A percentile compares a stretch with the other conserved stretches of the same genome.
These are phyloP conservation scores for Leccinum solheimii DNA, from an alignment of 1,284 basidiomycete genomes.

Conservation along the genomic window DNA sequence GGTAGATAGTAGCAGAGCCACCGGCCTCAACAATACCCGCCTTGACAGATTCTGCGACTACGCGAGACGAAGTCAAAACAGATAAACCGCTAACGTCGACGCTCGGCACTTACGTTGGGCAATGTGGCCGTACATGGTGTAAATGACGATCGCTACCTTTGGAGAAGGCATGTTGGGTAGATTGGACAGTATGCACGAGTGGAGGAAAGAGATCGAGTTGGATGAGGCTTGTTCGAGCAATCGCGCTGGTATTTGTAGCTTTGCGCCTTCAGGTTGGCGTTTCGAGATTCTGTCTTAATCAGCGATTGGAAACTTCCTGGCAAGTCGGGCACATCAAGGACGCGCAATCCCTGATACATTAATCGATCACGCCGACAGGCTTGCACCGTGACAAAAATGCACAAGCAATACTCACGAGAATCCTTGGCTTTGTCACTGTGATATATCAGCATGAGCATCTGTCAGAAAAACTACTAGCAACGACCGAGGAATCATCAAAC, in stretches of 20 bases:
- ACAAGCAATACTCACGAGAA: no score
- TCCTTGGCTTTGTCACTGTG: no score
- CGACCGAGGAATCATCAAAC: no score
- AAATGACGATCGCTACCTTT: constrained; percentile 76
- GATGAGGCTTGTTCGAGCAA: not conserved
- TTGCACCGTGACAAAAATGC: no score
- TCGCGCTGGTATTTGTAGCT: constrained; percentile 22
- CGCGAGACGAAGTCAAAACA: constrained; percentile 16
- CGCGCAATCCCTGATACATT: constrained; percentile 11
- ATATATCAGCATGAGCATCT: no score
- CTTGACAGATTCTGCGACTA: constrained; percentile 81
- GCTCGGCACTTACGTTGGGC: constrained; percentile 50
- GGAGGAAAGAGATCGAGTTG: not conserved
- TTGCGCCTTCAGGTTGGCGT: not conserved
- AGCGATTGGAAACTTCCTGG: constrained; percentile 2
- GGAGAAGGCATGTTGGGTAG: constrained; percentile 23
- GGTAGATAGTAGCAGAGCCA: constrained; percentile 71
- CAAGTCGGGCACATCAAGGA: constrained; percentile 12
- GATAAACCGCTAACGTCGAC: not conserved
- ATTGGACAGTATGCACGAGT: not conserved
- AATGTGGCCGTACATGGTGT: constrained; percentile 83
- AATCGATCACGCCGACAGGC: not conserved
- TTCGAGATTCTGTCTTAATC: constrained; percentile 4
- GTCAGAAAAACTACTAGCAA: no score
- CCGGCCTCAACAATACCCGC: constrained; percentile 71